Conservation (phyloP, 148 eudicot genomes). For the Diospyros kaki region DNA sequence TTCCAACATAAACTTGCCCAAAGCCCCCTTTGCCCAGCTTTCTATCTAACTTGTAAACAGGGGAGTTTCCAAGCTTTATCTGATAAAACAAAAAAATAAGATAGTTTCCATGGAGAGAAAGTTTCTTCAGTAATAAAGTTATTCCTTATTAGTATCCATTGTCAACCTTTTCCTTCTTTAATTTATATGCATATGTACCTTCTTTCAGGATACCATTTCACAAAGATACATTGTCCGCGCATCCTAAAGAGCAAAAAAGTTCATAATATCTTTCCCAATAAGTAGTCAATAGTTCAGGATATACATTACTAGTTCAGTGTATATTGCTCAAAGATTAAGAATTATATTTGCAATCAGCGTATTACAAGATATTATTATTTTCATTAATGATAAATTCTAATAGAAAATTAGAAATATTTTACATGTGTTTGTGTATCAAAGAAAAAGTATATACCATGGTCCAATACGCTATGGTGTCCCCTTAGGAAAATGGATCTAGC, state of each 20-base stretch:
- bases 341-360: too few species aligned
- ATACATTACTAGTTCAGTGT: too few species aligned
- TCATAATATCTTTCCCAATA: too few species aligned
- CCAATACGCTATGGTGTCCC: too few species aligned
- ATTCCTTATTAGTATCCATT: not conserved
- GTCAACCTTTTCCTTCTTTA: not conserved
- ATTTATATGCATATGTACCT: not conserved
- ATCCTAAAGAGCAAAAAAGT: not conserved
- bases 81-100: conserved; percentile 17
- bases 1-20: conserved; percentile 64
- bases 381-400: too few species aligned
- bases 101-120: not conserved
- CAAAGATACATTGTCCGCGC: not conserved
- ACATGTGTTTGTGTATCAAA: too few species aligned
- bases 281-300: too few species aligned
- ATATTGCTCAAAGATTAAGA: too few species aligned
- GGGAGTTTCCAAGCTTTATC: conserved; percentile 55
- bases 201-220: not conserved
- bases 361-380: too few species aligned
- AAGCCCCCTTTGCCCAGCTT: conserved; percentile 64
- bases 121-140: not conserved
- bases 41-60: conserved; percentile 47
- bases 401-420: too few species aligned
- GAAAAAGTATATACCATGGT: too few species aligned
- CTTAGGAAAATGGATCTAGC: too few species aligned